phyloP scores from a whole-genome alignment of 495 filamentous ascomycete genomes.

The Xylaria sp. region DNA sequence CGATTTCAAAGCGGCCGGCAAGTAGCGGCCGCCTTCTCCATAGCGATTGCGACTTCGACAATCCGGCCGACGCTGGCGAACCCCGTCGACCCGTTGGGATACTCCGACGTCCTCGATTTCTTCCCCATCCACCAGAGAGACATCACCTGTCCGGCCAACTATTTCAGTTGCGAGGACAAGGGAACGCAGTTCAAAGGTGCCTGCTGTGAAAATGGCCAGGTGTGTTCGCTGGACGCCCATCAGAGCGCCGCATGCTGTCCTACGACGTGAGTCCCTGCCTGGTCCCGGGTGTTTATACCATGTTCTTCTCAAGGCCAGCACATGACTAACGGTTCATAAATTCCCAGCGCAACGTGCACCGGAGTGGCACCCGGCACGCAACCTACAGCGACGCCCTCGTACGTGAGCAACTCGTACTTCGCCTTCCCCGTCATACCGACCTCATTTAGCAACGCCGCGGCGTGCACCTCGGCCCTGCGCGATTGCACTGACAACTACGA shows the following conservation, averaged over 20 bases:
- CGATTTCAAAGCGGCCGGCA: slow-evolving; percentile 10
- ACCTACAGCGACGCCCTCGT: slow-evolving; percentile 51
- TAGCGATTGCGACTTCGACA: slow-evolving; percentile 29
- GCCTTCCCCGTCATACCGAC: slow-evolving; percentile 73
- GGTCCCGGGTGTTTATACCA: not conserved
- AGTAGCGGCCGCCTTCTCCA: slow-evolving; percentile 18
- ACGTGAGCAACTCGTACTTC: slow-evolving; percentile 63
- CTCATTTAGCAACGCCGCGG: slow-evolving; percentile 65
- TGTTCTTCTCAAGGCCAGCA: not conserved
- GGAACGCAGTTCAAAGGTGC: slow-evolving; percentile 48
- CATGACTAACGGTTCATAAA: slow-evolving; percentile 13
- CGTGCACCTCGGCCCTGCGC: slow-evolving; percentile 71
- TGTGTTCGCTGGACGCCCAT: slow-evolving; percentile 50
- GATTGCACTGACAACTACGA: slow-evolving; percentile 69
- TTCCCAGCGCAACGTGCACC: slow-evolving; percentile 52
- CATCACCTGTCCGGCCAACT: slow-evolving; percentile 44
- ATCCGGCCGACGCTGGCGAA: slow-evolving; percentile 29
- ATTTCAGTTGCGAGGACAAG: slow-evolving; percentile 51
- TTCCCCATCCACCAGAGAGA: slow-evolving; percentile 33
- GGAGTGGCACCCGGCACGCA: slow-evolving; percentile 46
- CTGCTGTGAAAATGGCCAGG: slow-evolving; percentile 55
- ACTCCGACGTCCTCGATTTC: slow-evolving; percentile 33
- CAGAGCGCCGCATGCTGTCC: slow-evolving; percentile 56
- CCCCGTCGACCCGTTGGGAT: slow-evolving; percentile 36
- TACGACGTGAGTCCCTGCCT: slow-evolving; percentile 43